Percentiles rank a stretch among this genome's conserved stretches.
Evolutionary conservation across 345 rosid species (phyloP).

Genomic region (Gossypium raimondii): DNA sequence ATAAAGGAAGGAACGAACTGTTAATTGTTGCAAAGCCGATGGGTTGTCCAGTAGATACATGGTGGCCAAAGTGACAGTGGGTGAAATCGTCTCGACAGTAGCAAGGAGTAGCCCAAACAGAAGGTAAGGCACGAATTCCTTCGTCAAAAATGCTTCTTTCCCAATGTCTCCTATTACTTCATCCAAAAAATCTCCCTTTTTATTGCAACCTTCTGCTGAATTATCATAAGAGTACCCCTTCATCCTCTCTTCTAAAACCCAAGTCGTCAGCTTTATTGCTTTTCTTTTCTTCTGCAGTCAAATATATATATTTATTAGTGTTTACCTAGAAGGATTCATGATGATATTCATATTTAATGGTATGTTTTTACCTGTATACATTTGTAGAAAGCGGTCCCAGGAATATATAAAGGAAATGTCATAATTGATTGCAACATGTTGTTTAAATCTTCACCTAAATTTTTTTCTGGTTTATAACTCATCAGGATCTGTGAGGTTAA

Average conservation of each 20-base stretch:
- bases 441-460: constrained; percentile 12
- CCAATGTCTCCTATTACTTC: constrained; percentile 20
- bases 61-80: not conserved
- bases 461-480: constrained; percentile 21
- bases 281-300: not conserved
- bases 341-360: no score
- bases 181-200: constrained; percentile 21
- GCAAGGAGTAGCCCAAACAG: constrained; percentile 13
- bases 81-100: not conserved
- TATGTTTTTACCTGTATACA: constrained; percentile 20
- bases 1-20: not conserved
- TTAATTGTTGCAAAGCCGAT: not conserved
- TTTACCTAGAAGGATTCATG: no score
- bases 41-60: constrained; percentile 8
- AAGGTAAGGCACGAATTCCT: not conserved
- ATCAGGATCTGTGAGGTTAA: constrained; percentile 15
- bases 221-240: not conserved
- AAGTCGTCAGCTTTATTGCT: not conserved
- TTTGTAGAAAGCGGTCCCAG: constrained; percentile 29
- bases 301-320: no score
- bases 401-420: constrained; percentile 32
- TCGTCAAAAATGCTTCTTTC: constrained; percentile 14
- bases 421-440: constrained; percentile 23
- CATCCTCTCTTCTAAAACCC: constrained; percentile 12
- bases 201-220: not conserved